Conservation (phyloP, 352 stramenopile species). For the Globisporangium parvum region DNA sequence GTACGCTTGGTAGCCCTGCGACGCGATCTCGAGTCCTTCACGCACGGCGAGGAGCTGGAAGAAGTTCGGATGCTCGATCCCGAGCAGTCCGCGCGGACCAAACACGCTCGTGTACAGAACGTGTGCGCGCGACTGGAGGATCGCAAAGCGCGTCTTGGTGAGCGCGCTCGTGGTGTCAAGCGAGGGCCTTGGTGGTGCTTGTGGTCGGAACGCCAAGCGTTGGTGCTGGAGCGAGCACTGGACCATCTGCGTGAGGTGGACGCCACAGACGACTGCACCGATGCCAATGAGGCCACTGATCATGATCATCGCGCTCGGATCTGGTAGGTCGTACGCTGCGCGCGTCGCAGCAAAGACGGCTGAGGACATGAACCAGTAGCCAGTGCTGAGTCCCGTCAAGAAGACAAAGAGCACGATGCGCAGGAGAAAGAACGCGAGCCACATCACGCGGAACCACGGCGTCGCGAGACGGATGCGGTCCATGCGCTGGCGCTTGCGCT, state of each 20-base stretch:
- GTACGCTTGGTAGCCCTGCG: slow-evolving; percentile 25
- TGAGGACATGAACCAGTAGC: slow-evolving; percentile 13
- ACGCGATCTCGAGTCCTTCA: slow-evolving; percentile 21
- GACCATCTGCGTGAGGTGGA: slow-evolving; percentile 3
- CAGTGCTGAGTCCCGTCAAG: not conserved
- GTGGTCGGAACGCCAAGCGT: slow-evolving; percentile 2
- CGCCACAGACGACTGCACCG: not conserved
- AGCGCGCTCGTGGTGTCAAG: not conserved
- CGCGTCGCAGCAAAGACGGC: not conserved
- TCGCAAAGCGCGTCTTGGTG: not conserved
- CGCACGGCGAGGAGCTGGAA: slow-evolving; percentile 14
- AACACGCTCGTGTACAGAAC: not conserved
- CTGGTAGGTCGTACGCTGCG: slow-evolving; percentile 8
- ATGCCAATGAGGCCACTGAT: slow-evolving; percentile 3
- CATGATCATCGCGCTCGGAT: not conserved
- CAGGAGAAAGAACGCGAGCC: slow-evolving; percentile 4
- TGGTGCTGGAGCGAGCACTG: not conserved
- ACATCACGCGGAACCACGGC: slow-evolving; percentile 7
- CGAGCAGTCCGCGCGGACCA: slow-evolving; percentile 4
- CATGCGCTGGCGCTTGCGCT: slow-evolving; percentile 2
- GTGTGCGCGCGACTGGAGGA: not conserved
- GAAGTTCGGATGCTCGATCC: slow-evolving; percentile 12
- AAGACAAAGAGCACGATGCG: slow-evolving; percentile 6
- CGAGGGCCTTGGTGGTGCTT: not conserved
- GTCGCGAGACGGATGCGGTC: slow-evolving; percentile 1